Evolutionary conservation across 1,284 basidiomycete species (phyloP).

Genomic region (Papiliotrema fonsecae): DNA sequence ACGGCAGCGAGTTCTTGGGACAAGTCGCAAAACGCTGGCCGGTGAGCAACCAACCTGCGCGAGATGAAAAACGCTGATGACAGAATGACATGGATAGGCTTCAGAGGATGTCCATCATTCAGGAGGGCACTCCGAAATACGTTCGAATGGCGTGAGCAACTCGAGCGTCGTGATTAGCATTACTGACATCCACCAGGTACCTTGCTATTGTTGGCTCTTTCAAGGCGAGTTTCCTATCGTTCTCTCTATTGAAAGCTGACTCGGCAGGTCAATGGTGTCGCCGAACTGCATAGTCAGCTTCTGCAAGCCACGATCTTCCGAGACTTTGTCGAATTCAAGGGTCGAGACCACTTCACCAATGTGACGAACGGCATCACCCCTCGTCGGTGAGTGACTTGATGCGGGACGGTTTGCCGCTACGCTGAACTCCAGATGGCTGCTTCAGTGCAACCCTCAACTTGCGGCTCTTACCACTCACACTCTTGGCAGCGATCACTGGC

Average conservation of each 20-base stretch:
- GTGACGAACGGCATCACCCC: slow-evolving; percentile 48
- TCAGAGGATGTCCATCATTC: slow-evolving; percentile 80
- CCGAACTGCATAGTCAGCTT: slow-evolving; percentile 63
- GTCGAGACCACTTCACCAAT: slow-evolving; percentile 47
- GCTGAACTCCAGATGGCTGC: slow-evolving; percentile 63
- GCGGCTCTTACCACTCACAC: slow-evolving; percentile 76
- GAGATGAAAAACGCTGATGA: slow-evolving; percentile 47
- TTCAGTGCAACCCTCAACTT: slow-evolving; percentile 85
- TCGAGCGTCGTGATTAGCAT: neutral
- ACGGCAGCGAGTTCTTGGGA: slow-evolving; percentile 48
- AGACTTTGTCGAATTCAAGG: slow-evolving; percentile 60
- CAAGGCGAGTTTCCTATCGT: slow-evolving; percentile 49
- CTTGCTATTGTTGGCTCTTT: slow-evolving; percentile 58
- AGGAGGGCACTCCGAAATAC: slow-evolving; percentile 78
- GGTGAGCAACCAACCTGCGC: slow-evolving; percentile 60
- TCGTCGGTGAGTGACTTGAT: slow-evolving; percentile 29
- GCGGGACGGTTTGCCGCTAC: neutral
- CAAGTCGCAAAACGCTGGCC: slow-evolving; percentile 84
- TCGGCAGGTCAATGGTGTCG: slow-evolving; percentile 76
- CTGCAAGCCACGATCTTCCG: slow-evolving; percentile 70
- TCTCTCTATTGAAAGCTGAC: neutral
- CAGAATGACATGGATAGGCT: slow-evolving; percentile 67
- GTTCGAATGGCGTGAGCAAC: slow-evolving; percentile 75
- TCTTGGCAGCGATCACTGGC: slow-evolving; percentile 74
- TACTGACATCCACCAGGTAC: slow-evolving; percentile 10